Evolutionary conservation across 345 rosid species (phyloP), one percentile per base, ranked within the genome.

Genomic region (Boechera stricta): DNA sequence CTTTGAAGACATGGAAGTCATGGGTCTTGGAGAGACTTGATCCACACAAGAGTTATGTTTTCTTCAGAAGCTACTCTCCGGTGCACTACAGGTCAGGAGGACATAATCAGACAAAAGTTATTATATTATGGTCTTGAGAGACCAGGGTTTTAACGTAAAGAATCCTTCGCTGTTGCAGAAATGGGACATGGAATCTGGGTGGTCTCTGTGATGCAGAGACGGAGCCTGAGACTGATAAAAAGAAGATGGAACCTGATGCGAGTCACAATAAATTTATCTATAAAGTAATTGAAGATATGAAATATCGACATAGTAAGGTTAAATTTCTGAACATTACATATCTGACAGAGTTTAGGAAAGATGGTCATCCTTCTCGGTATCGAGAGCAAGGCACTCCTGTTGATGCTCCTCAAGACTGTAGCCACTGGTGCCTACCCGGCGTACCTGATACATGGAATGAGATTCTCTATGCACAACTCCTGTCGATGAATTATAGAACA

Each of bases 351-450:
- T 84, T 82, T 75, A 87, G 96, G 67, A 84, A 74, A 21, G 95
- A 94, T 12, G 88, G 88, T 38, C 97, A 96, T 68, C 98, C 98
- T 28, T 89, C 98, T 38, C 81, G 69, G 66, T 74, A 89, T 80
- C 86, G 94, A n/a, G 93, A 87, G 81, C 81, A 82, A 2, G 88
- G 89, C 4, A 91, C 88, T 65, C 82, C 83, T 2, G 61, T 66
- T 49, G 78, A 79, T 69, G 93, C 93, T 78, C 90, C 99, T 7
- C 93, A 93, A 77, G 98, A 91, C 73, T 91, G 96, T 84, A 90
- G 98, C 84, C 97, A 91, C 63, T 96, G 99, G 97, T 96, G 97
- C 80, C 66, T 91, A 73, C 97, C 97, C 2, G 98, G 97, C 7
- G 81, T 95, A 49, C 97, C 98, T 9, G 93, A 93, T 68, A 80